Conservation (phyloP, 1,284 basidiomycete genomes). For the Fomes fomentarius region DNA sequence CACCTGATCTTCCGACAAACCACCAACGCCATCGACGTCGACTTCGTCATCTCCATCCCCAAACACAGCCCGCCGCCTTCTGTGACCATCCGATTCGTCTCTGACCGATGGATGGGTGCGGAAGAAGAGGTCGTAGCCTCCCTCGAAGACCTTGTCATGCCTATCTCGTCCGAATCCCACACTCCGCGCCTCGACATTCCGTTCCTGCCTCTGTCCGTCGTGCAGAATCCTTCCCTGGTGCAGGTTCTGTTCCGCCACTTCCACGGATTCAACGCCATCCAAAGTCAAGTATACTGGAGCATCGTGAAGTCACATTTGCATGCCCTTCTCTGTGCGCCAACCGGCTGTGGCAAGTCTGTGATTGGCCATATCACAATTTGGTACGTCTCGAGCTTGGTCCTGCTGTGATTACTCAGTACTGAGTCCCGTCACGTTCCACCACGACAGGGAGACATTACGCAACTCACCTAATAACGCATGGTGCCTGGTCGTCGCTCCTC, state of each 20-base stretch:
- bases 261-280: constrained; percentile 80
- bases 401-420: neutral
- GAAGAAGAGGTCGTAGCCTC: constrained; percentile 75
- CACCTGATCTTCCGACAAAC: constrained; percentile 73
- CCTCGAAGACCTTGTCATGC: constrained; percentile 80
- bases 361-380: constrained; percentile 70
- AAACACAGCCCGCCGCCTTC: constrained; percentile 58
- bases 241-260: constrained; percentile 49
- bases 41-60: constrained; percentile 82
- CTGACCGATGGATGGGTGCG: constrained; percentile 94
- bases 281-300: constrained; percentile 91
- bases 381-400: constrained; percentile 44
- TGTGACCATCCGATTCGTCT: constrained; percentile 79
- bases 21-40: constrained; percentile 63
- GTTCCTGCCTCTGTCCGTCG: constrained; percentile 64
- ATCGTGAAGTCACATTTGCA: constrained; percentile 74
- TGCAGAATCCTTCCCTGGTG: constrained; percentile 54
- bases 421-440: too few species aligned
- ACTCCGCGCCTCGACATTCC: constrained; percentile 82
- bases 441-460: constrained; percentile 55
- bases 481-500: constrained; percentile 61
- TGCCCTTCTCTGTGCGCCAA: constrained; percentile 82
- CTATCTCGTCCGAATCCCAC: constrained; percentile 62
- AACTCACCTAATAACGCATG: constrained; percentile 44
- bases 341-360: constrained; percentile 82